These are phyloP conservation scores for Suillus plorans DNA, from an alignment of 768 basidiomycete genomes.

Conservation along the genomic window DNA sequence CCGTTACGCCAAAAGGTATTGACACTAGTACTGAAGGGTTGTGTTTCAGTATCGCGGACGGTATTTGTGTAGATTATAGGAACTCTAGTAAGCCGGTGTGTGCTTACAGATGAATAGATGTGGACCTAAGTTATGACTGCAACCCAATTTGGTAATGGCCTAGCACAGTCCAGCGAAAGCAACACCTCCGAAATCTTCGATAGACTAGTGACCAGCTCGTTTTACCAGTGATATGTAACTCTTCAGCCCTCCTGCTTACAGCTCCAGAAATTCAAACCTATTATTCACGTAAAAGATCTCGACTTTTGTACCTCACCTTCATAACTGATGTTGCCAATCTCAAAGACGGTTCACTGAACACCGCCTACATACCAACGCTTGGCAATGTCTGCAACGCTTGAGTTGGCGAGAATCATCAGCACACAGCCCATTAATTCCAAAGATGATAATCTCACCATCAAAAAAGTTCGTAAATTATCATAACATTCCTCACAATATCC, in stretches of 20 bases:
- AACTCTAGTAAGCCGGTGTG: too few relatives aligned
- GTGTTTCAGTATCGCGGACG: too few relatives aligned
- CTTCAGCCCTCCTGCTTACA: not conserved
- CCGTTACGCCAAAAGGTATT: too few relatives aligned
- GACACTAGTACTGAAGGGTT: too few relatives aligned
- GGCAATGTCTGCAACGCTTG: slow-evolving; percentile 25
- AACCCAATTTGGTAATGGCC: too few relatives aligned
- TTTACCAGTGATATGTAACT: too few relatives aligned
- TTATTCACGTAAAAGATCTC: not conserved
- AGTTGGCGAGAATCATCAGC: not conserved
- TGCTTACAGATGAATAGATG: too few relatives aligned
- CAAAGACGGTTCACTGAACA: slow-evolving; percentile 27
- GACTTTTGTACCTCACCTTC: not conserved
- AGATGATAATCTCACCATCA: slow-evolving; percentile 42
- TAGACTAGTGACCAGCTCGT: too few relatives aligned
- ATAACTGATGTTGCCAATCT: not conserved
- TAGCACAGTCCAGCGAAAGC: too few relatives aligned
- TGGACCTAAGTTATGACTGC: too few relatives aligned
- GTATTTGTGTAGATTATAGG: too few relatives aligned
- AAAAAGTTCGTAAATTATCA: slow-evolving; percentile 36
- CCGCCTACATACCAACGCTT: slow-evolving; percentile 24
- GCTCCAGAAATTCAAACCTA: not conserved
- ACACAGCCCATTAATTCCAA: not conserved
- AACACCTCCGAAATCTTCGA: too few relatives aligned
- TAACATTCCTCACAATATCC: slow-evolving; percentile 49